phyloP scores from a whole-genome alignment of 1,139 yeast genomes.

The Yamadazyma diospyri region DNA sequence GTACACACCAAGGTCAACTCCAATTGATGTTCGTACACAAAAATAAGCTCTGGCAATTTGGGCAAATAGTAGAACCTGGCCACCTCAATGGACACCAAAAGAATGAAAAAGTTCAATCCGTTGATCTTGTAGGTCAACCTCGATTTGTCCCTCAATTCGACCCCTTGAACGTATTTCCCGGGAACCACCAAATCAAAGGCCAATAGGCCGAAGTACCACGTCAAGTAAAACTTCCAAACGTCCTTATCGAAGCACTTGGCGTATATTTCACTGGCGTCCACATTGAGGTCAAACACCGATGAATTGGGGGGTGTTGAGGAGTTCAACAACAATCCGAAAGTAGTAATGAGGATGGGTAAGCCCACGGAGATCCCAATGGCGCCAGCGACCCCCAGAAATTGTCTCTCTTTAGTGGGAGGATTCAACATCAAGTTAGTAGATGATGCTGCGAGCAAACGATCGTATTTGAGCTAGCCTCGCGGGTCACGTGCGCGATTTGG shows the following conservation, averaged over 20 bases:
- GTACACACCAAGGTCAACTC: conserved; percentile 63
- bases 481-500: too few relatives aligned
- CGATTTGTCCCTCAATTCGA: conserved; percentile 71
- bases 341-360: conserved; percentile 60
- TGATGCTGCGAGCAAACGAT: neutral
- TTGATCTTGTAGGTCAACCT: conserved; percentile 73
- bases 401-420: conserved; percentile 67
- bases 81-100: conserved; percentile 44
- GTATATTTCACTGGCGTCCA: conserved; percentile 27
- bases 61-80: conserved; percentile 39
- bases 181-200: conserved; percentile 68
- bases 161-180: conserved; percentile 67
- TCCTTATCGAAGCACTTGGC: conserved; percentile 31
- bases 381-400: conserved; percentile 78
- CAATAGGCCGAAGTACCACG: conserved; percentile 71
- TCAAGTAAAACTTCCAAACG: conserved; percentile 63
- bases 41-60: conserved; percentile 71
- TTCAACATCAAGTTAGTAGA: conserved; percentile 36
- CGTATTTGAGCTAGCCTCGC: conserved; percentile 1
- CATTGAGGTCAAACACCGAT: conserved; percentile 55
- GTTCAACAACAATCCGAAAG: conserved; percentile 57
- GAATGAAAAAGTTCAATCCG: conserved; percentile 57
- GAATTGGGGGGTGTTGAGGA: conserved; percentile 63
- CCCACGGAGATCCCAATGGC: conserved; percentile 63
- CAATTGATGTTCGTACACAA: conserved; percentile 64